Conservation (phyloP, 179 eudicot genomes). For the Monotropa hypopitys region DNA sequence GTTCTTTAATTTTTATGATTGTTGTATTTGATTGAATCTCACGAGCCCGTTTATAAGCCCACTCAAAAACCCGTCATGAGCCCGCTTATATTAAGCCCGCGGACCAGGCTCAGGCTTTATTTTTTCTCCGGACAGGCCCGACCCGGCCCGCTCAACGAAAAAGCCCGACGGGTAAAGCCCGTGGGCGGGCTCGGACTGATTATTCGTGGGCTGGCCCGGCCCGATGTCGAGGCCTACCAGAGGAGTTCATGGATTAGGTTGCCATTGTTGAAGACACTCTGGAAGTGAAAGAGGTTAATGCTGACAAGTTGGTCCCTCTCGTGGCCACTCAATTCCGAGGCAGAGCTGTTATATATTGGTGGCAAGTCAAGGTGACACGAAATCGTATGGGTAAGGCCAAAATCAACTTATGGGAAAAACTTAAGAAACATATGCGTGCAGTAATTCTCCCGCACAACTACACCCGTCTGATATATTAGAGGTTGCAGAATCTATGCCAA, state of each 20-base stretch:
- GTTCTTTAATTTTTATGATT: no score
- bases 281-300: background rate
- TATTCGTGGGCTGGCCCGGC: no score
- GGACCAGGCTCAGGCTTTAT: no score
- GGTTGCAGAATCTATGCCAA: background rate
- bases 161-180: no score
- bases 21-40: no score
- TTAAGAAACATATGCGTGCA: background rate
- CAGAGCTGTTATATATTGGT: background rate
- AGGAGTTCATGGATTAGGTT: background rate
- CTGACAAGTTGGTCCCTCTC: background rate
- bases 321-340: background rate
- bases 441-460: background rate
- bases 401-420: background rate
- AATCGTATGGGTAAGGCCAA: background rate
- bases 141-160: no score
- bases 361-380: background rate
- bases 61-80: no score
- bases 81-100: no score
- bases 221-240: no score
- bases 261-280: background rate
- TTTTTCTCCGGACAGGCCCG: no score
- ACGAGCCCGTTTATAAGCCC: no score
- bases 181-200: no score
- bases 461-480: background rate